Evolutionary conservation across 2,329 filamentous ascomycete genomes (phyloP).

Genomic region (Fusarium nematophilum): DNA sequence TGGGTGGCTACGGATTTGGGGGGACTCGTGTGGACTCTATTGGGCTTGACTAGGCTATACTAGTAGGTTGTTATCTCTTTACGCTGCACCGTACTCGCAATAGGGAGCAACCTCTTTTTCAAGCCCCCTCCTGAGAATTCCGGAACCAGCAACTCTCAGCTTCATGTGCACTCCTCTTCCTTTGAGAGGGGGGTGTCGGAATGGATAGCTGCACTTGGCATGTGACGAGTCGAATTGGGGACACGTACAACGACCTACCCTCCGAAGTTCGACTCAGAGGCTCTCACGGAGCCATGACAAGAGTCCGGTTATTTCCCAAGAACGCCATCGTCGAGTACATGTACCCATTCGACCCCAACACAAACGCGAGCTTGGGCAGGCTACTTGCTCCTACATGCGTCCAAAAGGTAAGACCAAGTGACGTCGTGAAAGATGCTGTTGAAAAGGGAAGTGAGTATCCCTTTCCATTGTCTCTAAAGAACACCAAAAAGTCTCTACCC

Average conservation of each 20-base stretch:
- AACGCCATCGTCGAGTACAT: not conserved
- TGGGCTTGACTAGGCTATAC: too few relatives aligned
- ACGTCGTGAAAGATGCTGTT: not conserved
- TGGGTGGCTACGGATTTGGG: too few relatives aligned
- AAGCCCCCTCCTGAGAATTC: not conserved
- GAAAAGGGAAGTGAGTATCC: not conserved
- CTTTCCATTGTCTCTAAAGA: not conserved
- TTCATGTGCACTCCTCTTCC: not conserved
- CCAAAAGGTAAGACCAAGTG: too few relatives aligned
- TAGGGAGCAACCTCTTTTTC: too few relatives aligned
- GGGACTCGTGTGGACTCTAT: too few relatives aligned
- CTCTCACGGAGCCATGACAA: not conserved
- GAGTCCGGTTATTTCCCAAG: not conserved
- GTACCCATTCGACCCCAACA: too few relatives aligned
- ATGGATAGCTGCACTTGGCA: conserved; percentile 5
- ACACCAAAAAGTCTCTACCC: too few relatives aligned
- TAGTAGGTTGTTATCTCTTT: too few relatives aligned
- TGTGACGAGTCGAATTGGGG: conserved; percentile 1
- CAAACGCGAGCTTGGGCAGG: too few relatives aligned
- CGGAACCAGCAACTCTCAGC: not conserved
- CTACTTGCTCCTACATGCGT: too few relatives aligned
- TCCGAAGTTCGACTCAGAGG: not conserved
- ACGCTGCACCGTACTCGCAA: too few relatives aligned
- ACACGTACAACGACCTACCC: not conserved
- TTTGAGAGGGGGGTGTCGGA: not conserved